Evolutionary conservation across 148 eudicot genomes (phyloP), one percentile per base, ranked within the genome.

Genomic region (Fallopia convolvulus): DNA sequence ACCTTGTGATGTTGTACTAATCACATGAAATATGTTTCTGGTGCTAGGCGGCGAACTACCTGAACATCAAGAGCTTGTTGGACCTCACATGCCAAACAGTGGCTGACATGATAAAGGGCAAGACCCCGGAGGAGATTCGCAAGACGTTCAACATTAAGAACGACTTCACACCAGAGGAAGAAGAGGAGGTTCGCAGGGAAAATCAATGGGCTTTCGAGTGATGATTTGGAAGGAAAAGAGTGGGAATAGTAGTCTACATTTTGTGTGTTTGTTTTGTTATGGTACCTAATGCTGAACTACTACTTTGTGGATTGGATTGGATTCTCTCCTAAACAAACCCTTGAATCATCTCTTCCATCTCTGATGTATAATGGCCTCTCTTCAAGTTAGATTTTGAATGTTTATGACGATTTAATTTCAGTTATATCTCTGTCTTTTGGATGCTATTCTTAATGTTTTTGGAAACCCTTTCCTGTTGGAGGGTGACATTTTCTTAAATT

Each of bases 111-210:
- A 73, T 73, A 5, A 73, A 73, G 33, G 75, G 75, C 8, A 73
- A 73, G 75, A 73, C 75, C 18, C 75, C 75, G 21, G 75, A 73
- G 55, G 75, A 73, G 75, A 73, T 73, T 20, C 50, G 75, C 33
- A 73, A 73, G 75, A 73, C 75, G 2, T 73, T 73, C 55, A 73
- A 73, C 75, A 73, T 73, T 7, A 73, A 73, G 52, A 73, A 73
- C 4, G 75, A 73, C 75, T 73, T 73, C 55, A 73, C 75, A 42
- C 75, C 75, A 18, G 75, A 73, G 53, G 75, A 73, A 14, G 75
- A 73, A 32, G 75, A 73, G 53, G 79, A 50, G 75, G 75, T 73
- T 8, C 75, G 75, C 52, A 73, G 75, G 52, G 75, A 73, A 52
- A 73, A 73, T 36, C 75, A 73, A 13, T 73, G 75, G 75, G 75